Evolutionary conservation across 768 basidiomycete genomes (phyloP).

Genomic region (Trichaptum fuscoviolaceum): DNA sequence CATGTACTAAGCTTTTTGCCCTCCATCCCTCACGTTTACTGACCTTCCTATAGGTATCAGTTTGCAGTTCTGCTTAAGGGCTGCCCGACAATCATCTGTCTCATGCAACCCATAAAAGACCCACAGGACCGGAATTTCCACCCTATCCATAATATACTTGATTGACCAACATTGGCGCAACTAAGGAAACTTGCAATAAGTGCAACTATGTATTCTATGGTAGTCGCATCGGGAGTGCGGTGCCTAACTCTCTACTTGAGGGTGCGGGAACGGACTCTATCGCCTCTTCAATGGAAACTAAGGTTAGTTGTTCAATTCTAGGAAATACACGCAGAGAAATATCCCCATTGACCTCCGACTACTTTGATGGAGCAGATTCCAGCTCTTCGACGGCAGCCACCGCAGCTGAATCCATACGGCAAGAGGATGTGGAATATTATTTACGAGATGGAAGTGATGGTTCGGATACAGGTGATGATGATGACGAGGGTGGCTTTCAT

Average conservation of each 20-base stretch:
- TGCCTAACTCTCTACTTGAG: conserved; percentile 62
- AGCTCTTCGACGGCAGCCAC: neutral
- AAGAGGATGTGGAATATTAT: conserved; percentile 3
- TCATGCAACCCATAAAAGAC: conserved; percentile 96
- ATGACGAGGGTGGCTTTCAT: conserved; percentile 7
- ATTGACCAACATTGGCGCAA: conserved; percentile 76
- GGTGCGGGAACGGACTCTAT: conserved; percentile 57
- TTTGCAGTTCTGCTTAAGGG: conserved; percentile 82
- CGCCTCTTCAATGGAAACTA: conserved; percentile 84
- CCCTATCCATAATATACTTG: conserved; percentile 88
- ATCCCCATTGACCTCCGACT: conserved; percentile 10
- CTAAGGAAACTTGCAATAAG: conserved; percentile 82
- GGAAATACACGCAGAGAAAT: conserved; percentile 25
- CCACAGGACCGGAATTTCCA: conserved; percentile 91
- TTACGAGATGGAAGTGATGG: conserved; percentile 7
- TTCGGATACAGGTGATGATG: conserved; percentile 1
- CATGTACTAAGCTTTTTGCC: conserved; percentile 53
- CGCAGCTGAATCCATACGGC: neutral
- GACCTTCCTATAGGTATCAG: conserved; percentile 60
- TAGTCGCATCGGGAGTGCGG: conserved; percentile 75
- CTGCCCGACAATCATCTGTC: conserved; percentile 77
- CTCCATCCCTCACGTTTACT: neutral
- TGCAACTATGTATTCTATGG: conserved; percentile 80
- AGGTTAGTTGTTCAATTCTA: conserved; percentile 47
- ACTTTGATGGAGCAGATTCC: conserved; percentile 15